Percentiles rank a stretch among this genome's conserved stretches.
Evolutionary conservation across 2,329 filamentous ascomycete genomes (phyloP).

Genomic region (Ustulina deusta): DNA sequence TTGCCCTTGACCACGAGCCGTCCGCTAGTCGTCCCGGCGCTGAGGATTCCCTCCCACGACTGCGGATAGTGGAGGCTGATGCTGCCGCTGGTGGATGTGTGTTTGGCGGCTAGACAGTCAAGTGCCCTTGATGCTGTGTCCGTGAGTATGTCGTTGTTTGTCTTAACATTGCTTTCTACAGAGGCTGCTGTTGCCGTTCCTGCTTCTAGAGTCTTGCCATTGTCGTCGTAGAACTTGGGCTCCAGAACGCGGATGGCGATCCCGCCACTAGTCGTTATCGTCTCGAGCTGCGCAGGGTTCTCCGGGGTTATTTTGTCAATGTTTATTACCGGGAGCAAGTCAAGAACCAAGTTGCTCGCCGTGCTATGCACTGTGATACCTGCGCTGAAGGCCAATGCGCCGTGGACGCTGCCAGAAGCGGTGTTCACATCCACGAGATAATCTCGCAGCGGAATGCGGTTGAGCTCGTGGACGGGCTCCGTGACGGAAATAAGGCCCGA

Average conservation of each 20-base stretch:
- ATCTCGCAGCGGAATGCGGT: constrained; percentile 58
- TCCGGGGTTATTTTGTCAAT: constrained; percentile 35
- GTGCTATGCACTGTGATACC: constrained; percentile 53
- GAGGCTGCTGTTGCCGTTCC: background rate
- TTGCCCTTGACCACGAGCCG: constrained; percentile 56
- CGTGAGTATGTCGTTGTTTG: background rate
- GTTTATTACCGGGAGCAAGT: constrained; percentile 59
- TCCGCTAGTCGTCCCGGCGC: constrained; percentile 57
- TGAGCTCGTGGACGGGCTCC: constrained; percentile 55
- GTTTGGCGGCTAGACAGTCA: constrained; percentile 55
- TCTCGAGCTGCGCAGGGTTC: constrained; percentile 53
- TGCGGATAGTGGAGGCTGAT: constrained; percentile 60
- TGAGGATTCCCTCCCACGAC: constrained; percentile 62
- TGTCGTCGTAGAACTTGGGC: constrained; percentile 57
- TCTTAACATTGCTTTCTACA: too few relatives aligned
- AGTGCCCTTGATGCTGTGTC: constrained; percentile 33
- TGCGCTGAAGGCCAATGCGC: constrained; percentile 56
- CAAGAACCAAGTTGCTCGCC: constrained; percentile 57
- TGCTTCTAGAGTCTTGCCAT: constrained; percentile 20
- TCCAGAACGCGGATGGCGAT: constrained; percentile 57
- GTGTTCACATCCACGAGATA: constrained; percentile 60
- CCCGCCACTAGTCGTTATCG: constrained; percentile 59
- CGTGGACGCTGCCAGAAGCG: constrained; percentile 59
- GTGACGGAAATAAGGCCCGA: constrained; percentile 59
- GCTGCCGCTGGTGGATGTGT: constrained; percentile 60